These are phyloP conservation scores for Melampsora abietis-canadensis DNA, from an alignment of 1,284 basidiomycete genomes.

Conservation along the genomic window DNA sequence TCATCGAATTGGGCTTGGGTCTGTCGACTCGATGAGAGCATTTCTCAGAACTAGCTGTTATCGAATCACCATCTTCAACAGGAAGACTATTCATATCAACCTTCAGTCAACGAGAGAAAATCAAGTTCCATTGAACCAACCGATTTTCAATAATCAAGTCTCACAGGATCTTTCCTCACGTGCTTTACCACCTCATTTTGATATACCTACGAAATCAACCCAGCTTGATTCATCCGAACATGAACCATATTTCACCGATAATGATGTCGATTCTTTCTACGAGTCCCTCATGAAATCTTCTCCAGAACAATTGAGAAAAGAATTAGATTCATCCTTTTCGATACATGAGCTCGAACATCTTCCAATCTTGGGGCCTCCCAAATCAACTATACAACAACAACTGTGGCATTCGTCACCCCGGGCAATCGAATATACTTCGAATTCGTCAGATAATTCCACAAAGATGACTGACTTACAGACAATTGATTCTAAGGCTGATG, in stretches of 20 bases:
- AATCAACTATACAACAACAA: too few species aligned
- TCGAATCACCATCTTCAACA: background rate
- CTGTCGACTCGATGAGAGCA: background rate
- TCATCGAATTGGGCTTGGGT: too few species aligned
- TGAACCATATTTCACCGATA: background rate
- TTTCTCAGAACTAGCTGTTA: background rate
- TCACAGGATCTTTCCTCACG: background rate
- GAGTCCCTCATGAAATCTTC: slow-evolving; percentile 20
- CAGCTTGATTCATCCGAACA: background rate
- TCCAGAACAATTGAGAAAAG: background rate
- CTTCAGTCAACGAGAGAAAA: background rate
- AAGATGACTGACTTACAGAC: background rate
- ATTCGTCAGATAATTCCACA: slow-evolving; percentile 2
- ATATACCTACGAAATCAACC: background rate
- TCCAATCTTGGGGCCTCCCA: too few species aligned
- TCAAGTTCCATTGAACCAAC: background rate
- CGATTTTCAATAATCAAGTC: background rate
- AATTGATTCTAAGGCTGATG: background rate
- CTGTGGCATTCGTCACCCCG: slow-evolving; percentile 3
- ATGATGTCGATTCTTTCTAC: slow-evolving; percentile 21
- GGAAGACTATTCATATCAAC: background rate
- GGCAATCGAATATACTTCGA: background rate
- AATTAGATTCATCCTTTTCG: background rate
- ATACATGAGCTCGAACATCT: too few species aligned
- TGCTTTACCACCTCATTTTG: background rate